Percentiles rank a stretch among this genome's conserved stretches.
Evolutionary conservation across 208 protist genomes (phyloP).

Genomic region (Paratrypanosoma confusum): DNA sequence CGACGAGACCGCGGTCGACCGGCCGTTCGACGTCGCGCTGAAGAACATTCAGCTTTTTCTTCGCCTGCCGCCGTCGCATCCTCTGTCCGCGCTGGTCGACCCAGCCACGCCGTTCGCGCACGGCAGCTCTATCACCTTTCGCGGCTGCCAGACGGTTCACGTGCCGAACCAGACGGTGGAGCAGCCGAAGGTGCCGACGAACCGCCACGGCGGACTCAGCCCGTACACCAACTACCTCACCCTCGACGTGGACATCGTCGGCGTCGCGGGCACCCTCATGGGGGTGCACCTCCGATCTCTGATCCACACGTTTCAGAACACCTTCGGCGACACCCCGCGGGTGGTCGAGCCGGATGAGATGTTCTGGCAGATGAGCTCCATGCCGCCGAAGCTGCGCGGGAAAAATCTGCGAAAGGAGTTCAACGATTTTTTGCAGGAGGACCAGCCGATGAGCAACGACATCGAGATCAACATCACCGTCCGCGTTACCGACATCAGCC

Average conservation of each 20-base stretch:
- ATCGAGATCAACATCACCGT: conserved; percentile 50
- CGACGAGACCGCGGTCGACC: conserved; percentile 55
- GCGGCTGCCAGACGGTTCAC: conserved; percentile 45
- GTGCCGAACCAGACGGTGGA: conserved; percentile 50
- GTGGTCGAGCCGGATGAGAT: conserved; percentile 65
- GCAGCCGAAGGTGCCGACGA: conserved; percentile 23
- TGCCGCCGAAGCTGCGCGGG: conserved; percentile 68
- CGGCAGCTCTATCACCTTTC: conserved; percentile 27
- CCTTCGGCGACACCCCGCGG: conserved; percentile 49
- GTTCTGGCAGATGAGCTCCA: conserved; percentile 74
- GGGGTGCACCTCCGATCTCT: conserved; percentile 56
- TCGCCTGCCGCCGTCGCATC: conserved; percentile 50
- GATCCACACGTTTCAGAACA: conserved; percentile 49
- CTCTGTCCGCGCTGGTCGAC: conserved; percentile 34
- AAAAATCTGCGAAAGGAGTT: conserved; percentile 72
- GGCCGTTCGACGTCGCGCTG: conserved; percentile 45
- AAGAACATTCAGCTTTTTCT: conserved; percentile 40
- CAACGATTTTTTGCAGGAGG: conserved; percentile 49
- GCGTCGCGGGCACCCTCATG: conserved; percentile 45
- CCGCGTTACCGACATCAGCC: conserved; percentile 37
- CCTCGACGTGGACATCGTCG: conserved; percentile 43
- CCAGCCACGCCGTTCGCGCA: conserved; percentile 30
- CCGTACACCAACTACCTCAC: conserved; percentile 54
- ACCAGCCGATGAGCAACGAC: conserved; percentile 46
- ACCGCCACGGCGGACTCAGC: conserved; percentile 30